These are phyloP conservation scores for Jamesozyma spencerorum DNA, from an alignment of 805 yeast genomes.

Conservation along the genomic window DNA sequence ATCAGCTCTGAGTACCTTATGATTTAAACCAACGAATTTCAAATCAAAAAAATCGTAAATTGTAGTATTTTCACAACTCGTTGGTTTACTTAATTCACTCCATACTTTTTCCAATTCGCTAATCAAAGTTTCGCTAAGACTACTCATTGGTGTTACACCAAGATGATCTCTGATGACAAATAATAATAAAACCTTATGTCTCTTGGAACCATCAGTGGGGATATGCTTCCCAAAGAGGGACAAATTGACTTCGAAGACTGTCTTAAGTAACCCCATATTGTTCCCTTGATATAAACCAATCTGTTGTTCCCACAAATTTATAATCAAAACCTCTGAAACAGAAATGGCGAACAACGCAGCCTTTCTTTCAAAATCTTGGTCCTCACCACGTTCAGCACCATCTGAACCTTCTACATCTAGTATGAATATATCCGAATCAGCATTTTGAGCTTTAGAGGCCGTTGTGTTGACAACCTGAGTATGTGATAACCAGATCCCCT, in stretches of 20 bases:
- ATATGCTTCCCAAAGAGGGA: constrained; percentile 65
- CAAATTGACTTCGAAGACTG: constrained; percentile 92
- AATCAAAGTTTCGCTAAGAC: constrained; percentile 57
- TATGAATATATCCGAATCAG: constrained; percentile 47
- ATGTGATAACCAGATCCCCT: constrained; percentile 70
- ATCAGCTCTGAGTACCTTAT: constrained; percentile 73
- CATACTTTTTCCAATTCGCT: constrained; percentile 72
- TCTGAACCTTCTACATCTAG: constrained; percentile 99
- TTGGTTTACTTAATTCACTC: constrained; percentile 68
- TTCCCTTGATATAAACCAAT: constrained; percentile 97
- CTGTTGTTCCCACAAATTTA: constrained; percentile 95
- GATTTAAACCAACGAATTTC: constrained; percentile 72
- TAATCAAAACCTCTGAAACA: constrained; percentile 80
- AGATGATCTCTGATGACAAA: constrained; percentile 91
- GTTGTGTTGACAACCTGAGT: constrained; percentile 35
- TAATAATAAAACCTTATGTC: constrained; percentile 57
- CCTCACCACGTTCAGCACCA: constrained; percentile 96
- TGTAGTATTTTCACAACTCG: constrained; percentile 36
- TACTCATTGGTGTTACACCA: constrained; percentile 74
- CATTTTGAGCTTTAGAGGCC: constrained; percentile 7
- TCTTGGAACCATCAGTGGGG: constrained; percentile 1
- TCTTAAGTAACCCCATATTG: constrained; percentile 87
- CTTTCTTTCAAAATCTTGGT: constrained; percentile 94
- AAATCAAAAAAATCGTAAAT: constrained; percentile 78
- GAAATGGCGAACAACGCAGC: constrained; percentile 92